These are phyloP conservation scores for Tricholoma terreum DNA, from an alignment of 768 basidiomycete genomes.

Conservation along the genomic window DNA sequence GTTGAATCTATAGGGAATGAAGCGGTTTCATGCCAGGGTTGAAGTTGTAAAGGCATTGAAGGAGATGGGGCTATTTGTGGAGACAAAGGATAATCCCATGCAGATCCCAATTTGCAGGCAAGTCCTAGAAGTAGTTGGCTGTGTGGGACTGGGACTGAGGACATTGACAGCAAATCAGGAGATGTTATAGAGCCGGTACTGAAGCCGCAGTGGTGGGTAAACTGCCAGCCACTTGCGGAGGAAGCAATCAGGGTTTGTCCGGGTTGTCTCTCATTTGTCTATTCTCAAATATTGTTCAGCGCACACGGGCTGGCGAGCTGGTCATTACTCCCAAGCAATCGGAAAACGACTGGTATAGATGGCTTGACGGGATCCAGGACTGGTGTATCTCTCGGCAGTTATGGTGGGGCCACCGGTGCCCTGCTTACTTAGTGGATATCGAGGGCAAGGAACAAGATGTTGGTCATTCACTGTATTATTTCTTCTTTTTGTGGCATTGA, in stretches of 20 bases:
- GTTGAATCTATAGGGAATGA: constrained; percentile 69
- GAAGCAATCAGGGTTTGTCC: constrained; percentile 75
- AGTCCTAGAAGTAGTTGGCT: constrained; percentile 15
- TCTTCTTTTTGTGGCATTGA: background rate
- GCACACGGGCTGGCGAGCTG: constrained; percentile 86
- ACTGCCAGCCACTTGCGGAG: constrained; percentile 86
- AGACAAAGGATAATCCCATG: constrained; percentile 97
- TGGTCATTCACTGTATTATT: constrained; percentile 16
- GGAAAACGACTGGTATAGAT: constrained; percentile 93
- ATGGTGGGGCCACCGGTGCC: constrained; percentile 98
- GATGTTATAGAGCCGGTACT: constrained; percentile 93
- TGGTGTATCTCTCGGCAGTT: constrained; percentile 99
- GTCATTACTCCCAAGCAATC: constrained; percentile 78
- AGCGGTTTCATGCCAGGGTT: constrained; percentile 90
- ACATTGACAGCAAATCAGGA: constrained; percentile 77
- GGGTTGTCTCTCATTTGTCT: background rate
- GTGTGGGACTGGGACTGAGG: background rate
- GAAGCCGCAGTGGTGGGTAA: constrained; percentile 99
- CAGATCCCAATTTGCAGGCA: constrained; percentile 90
- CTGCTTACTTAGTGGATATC: constrained; percentile 88
- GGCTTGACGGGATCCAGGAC: constrained; percentile 94
- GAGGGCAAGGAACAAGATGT: constrained; percentile 74
- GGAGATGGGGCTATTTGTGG: constrained; percentile 80
- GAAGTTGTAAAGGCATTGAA: constrained; percentile 82
- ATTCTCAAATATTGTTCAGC: constrained; percentile 41